Evolutionary conservation across 768 basidiomycete genomes (phyloP).

Genomic region (Lentinula aciculospora): DNA sequence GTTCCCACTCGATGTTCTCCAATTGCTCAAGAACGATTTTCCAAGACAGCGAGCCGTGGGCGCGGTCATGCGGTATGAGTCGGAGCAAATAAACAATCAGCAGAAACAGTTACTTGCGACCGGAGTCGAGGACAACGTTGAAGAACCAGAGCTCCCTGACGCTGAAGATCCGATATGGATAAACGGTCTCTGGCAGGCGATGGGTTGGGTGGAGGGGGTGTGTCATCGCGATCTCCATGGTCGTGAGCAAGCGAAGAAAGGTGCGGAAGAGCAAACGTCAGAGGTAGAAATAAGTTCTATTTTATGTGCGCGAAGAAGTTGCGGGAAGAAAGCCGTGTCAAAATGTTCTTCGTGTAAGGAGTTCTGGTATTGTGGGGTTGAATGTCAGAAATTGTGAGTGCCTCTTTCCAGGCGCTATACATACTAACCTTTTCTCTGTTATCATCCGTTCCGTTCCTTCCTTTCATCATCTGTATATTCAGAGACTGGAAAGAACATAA

Average conservation of each 20-base stretch:
- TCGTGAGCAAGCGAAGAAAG: background rate
- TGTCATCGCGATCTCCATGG: background rate
- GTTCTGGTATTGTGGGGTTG: slow-evolving; percentile 2
- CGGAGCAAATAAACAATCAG: background rate
- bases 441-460: background rate
- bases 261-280: background rate
- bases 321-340: background rate
- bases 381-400: slow-evolving; percentile 1
- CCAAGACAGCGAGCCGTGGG: background rate
- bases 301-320: background rate
- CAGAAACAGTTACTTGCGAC: background rate
- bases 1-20: background rate
- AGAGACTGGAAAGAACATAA: slow-evolving; percentile 7
- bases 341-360: slow-evolving; percentile 1
- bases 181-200: slow-evolving; percentile 2
- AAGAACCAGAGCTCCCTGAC: background rate
- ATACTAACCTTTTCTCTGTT: background rate
- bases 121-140: background rate
- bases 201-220: background rate
- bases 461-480: background rate
- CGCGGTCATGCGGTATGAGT: background rate
- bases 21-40: background rate
- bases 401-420: background rate
- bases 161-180: slow-evolving; percentile 1
- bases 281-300: background rate